Conservation (phyloP, 441 rosid genomes). For the Omphalea diandra region DNA sequence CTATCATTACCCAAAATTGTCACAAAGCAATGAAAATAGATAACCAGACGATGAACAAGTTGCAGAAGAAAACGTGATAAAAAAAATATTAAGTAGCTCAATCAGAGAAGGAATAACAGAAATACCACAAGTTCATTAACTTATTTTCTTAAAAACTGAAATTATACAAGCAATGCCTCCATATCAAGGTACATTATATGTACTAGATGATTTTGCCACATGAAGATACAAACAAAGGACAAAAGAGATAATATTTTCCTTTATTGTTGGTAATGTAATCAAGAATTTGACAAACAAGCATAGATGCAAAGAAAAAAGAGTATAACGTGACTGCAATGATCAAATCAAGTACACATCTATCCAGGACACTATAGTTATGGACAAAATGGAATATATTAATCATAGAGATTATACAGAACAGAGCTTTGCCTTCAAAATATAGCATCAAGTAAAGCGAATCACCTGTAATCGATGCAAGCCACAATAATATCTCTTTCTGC, state of each 20-base stretch:
- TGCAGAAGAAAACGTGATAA: neutral
- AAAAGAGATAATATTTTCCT: neutral
- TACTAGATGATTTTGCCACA: neutral
- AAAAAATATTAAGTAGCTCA: neutral
- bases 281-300: neutral
- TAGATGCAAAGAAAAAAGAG: neutral
- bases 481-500: conserved; percentile 89
- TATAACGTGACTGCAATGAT: neutral
- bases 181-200: neutral
- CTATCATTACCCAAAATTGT: neutral
- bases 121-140: neutral
- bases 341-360: neutral
- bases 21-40: too few species aligned
- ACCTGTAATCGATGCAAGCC: conserved; percentile 97
- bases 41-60: neutral
- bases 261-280: neutral
- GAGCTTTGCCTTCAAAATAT: neutral
- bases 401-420: neutral
- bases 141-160: neutral
- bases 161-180: neutral
- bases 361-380: neutral
- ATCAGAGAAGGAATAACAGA: neutral
- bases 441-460: conserved; percentile 11
- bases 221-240: neutral
- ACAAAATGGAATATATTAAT: neutral